Evolutionary conservation across 441 rosid genomes (phyloP).

Genomic region (Populus hybrid): DNA sequence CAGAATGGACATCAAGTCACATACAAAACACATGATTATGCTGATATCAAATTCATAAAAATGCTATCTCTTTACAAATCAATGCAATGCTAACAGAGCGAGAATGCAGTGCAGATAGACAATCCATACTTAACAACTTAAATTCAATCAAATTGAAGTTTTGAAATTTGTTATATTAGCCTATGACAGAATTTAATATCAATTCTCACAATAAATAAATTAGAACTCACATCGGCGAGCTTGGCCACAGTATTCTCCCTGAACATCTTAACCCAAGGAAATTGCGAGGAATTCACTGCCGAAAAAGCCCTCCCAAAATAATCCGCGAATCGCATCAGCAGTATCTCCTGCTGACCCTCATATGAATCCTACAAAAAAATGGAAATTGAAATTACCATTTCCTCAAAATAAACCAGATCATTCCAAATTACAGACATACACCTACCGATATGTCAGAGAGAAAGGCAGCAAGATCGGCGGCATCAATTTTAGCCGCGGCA

Average conservation of each 20-base stretch:
- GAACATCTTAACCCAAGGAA: conserved; percentile 84
- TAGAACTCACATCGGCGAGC: conserved; percentile 62
- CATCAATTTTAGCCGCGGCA: conserved; percentile 76
- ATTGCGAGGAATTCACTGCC: conserved; percentile 59
- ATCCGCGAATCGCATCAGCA: conserved; percentile 85
- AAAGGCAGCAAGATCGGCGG: conserved; percentile 57
- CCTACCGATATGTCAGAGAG: conserved; percentile 59
- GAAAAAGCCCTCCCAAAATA: conserved; percentile 77
- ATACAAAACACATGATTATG: background rate
- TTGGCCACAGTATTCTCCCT: conserved; percentile 66
- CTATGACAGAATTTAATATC: background rate
- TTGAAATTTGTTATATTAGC: background rate
- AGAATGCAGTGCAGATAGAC: background rate
- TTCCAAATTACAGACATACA: background rate
- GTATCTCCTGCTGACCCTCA: conserved; percentile 74
- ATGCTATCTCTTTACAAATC: background rate
- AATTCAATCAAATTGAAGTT: background rate
- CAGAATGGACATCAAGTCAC: background rate
- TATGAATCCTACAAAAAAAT: conserved; percentile 46
- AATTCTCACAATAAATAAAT: background rate
- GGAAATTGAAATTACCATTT: background rate
- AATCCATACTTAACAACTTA: background rate
- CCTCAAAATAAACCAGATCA: conserved; percentile 1
- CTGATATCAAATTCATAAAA: background rate
- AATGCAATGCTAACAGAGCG: background rate